Evolutionary conservation across 2,329 filamentous ascomycete species (phyloP).

Genomic region (Alternaria viburni): DNA sequence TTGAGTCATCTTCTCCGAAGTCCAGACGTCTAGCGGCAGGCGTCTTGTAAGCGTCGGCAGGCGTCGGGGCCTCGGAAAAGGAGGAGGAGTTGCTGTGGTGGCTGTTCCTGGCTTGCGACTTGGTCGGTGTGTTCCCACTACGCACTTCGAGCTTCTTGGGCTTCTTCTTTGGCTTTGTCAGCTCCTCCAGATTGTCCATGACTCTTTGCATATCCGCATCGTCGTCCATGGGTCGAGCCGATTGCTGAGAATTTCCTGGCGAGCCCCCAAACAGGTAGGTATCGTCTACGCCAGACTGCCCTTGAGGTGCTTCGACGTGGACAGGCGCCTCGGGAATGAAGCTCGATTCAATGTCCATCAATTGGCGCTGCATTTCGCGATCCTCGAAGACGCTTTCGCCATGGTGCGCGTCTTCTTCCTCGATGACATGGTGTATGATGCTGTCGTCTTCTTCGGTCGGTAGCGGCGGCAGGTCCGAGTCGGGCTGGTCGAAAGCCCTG

Average conservation of each 20-base stretch:
- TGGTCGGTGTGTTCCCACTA: slow-evolving; percentile 21
- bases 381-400: slow-evolving; percentile 59
- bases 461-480: slow-evolving; percentile 50
- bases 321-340: slow-evolving; percentile 63
- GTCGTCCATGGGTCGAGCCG: slow-evolving; percentile 14
- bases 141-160: slow-evolving; percentile 30
- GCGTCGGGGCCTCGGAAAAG: slow-evolving; percentile 45
- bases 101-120: slow-evolving; percentile 16
- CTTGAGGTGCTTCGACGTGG: slow-evolving; percentile 30
- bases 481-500: slow-evolving; percentile 41
- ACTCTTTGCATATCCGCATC: slow-evolving; percentile 20
- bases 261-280: slow-evolving; percentile 55
- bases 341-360: slow-evolving; percentile 69
- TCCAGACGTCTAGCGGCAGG: slow-evolving; percentile 42
- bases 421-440: slow-evolving; percentile 43
- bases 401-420: slow-evolving; percentile 37
- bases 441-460: slow-evolving; percentile 50
- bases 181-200: slow-evolving; percentile 23
- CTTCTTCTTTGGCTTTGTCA: slow-evolving; percentile 29
- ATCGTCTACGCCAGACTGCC: slow-evolving; percentile 50
- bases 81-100: slow-evolving; percentile 34
- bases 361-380: slow-evolving; percentile 63
- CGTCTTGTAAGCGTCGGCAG: slow-evolving; percentile 52
- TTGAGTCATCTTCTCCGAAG: slow-evolving; percentile 31
- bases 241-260: slow-evolving; percentile 35